These are phyloP conservation scores for Rhodomyrtus psidioides DNA, from an alignment of 441 rosid species.

Conservation along the genomic window DNA sequence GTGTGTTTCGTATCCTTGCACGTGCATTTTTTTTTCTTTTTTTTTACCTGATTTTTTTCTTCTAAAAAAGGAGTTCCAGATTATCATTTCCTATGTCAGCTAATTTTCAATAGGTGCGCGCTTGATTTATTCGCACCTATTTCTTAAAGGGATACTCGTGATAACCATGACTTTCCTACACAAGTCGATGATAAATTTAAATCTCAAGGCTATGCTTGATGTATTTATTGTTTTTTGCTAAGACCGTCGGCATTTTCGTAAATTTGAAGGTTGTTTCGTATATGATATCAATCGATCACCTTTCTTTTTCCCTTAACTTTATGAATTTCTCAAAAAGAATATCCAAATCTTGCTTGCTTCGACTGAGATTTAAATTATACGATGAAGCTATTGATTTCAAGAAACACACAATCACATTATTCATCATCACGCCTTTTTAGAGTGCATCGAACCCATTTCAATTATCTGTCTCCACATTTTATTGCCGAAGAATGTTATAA, in stretches of 20 bases:
- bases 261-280: not conserved
- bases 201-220: not conserved
- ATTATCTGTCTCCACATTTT: not conserved
- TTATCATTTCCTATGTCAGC: not conserved
- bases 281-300: not conserved
- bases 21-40: not conserved
- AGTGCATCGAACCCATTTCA: not conserved
- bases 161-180: not conserved
- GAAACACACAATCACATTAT: not conserved
- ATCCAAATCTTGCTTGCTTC: too few species aligned
- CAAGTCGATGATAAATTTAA: fast-evolving
- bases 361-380: too few species aligned
- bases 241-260: not conserved
- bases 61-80: not conserved
- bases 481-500: not conserved
- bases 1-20: not conserved
- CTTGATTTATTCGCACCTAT: not conserved
- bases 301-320: not conserved
- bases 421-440: fast-evolving
- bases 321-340: not conserved
- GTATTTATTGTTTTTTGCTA: not conserved
- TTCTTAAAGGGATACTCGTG: not conserved
- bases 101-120: not conserved
- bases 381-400: not conserved
- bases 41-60: not conserved